A percentile compares a stretch with the other conserved stretches of the same genome.
phyloP scores from a whole-genome alignment of 768 basidiomycete genomes.

The Botryobasidium botryosum region DNA sequence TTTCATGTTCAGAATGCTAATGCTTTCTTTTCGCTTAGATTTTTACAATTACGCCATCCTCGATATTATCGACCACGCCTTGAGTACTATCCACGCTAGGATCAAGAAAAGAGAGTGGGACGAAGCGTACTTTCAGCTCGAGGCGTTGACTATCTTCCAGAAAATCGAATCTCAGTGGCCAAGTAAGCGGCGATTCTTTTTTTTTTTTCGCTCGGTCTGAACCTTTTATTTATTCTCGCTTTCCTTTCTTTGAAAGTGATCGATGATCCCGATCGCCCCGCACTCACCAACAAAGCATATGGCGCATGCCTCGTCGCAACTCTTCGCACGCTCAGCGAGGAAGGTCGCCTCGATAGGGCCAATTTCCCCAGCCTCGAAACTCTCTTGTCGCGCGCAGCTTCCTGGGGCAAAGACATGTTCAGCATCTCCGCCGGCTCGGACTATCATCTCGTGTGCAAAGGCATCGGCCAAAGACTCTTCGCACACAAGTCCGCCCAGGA shows the following conservation, averaged over 20 bases:
- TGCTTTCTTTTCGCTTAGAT: no score
- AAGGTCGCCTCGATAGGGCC: background rate
- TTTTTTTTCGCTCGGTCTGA: no score
- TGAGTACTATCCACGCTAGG: slow-evolving; percentile 9
- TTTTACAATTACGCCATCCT: slow-evolving; percentile 12
- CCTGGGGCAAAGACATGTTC: background rate
- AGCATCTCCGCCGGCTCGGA: background rate
- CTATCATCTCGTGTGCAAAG: background rate
- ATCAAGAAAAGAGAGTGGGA: slow-evolving; percentile 11
- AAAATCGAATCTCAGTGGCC: background rate
- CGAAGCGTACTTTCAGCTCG: slow-evolving; percentile 9
- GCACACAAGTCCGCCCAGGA: background rate
- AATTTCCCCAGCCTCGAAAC: background rate
- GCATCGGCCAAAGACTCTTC: background rate
- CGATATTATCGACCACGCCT: slow-evolving; percentile 10
- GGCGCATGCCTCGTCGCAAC: background rate
- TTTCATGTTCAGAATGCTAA: background rate
- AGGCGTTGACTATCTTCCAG: slow-evolving; percentile 3
- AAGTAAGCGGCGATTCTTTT: no score
- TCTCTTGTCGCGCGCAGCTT: background rate
- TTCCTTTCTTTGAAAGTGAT: no score
- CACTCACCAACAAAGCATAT: background rate
- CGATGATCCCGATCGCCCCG: background rate
- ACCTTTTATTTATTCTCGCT: no score
- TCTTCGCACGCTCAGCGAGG: background rate